A percentile compares a stretch with the other conserved stretches of the same genome.
These are phyloP conservation scores for Pterocarpus santalinus DNA, from an alignment of 306 rosid genomes.

Conservation along the genomic window DNA sequence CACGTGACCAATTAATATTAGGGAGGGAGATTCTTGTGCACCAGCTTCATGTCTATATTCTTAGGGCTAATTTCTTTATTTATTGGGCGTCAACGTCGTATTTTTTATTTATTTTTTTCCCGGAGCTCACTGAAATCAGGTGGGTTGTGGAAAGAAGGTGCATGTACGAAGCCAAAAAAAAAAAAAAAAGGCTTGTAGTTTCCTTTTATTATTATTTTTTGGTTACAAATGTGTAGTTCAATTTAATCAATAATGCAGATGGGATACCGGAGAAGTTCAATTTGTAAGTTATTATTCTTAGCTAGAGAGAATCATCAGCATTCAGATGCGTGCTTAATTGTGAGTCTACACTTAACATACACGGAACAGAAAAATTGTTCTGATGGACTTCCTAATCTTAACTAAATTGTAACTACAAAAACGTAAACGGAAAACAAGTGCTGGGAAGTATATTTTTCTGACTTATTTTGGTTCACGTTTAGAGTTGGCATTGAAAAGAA, in stretches of 20 bases:
- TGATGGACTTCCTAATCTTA: conserved; percentile 15
- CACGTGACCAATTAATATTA: background rate
- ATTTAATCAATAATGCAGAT: background rate
- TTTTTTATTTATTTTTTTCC: conserved; percentile 39
- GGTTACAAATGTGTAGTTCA: conserved; percentile 33
- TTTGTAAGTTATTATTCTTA: background rate
- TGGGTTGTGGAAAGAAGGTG: conserved; percentile 19
- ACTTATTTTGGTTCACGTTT: no score
- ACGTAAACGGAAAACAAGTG: background rate
- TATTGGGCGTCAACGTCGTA: conserved; percentile 43
- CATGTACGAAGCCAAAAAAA: conserved; percentile 12
- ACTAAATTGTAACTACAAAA: background rate
- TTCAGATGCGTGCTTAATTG: background rate
- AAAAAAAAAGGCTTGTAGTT: conserved; percentile 4
- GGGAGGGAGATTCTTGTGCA: conserved; percentile 26
- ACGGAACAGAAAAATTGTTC: background rate
- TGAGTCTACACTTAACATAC: background rate
- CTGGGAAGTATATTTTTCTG: background rate
- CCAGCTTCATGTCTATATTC: conserved; percentile 30
- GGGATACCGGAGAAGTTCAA: conserved; percentile 26
- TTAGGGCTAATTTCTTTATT: conserved; percentile 55
- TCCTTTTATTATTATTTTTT: background rate
- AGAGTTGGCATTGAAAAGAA: background rate
- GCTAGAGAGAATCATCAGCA: background rate
- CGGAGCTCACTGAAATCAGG: conserved; percentile 1